These are phyloP conservation scores for Penicillium sp. DNA, from an alignment of 2,329 filamentous ascomycete species.

Conservation along the genomic window DNA sequence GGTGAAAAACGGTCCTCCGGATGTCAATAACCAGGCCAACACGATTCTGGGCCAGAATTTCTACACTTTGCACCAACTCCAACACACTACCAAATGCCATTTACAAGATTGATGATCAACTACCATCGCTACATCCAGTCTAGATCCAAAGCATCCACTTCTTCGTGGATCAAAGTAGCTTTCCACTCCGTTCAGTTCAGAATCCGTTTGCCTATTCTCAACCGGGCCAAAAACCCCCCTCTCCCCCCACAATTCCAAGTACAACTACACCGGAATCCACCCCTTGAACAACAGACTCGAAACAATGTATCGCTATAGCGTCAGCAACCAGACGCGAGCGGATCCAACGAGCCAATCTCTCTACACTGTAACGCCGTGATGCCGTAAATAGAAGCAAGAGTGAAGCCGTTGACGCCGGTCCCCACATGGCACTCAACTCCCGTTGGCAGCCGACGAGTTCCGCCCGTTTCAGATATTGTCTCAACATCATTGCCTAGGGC, in stretches of 20 bases:
- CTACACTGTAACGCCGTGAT: not conserved
- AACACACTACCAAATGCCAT: no score
- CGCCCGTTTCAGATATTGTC: conserved; percentile 4
- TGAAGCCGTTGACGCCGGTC: not conserved
- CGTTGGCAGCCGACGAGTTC: conserved; percentile 1
- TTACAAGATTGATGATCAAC: not conserved
- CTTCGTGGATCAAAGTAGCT: not conserved
- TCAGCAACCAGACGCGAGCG: not conserved
- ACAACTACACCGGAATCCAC: not conserved
- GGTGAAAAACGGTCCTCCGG: no score
- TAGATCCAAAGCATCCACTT: not conserved
- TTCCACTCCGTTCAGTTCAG: not conserved
- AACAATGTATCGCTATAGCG: not conserved
- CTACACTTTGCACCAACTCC: no score
- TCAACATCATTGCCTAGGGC: conserved; percentile 2
- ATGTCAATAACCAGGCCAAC: no score
- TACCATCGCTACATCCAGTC: not conserved
- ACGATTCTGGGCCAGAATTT: no score
- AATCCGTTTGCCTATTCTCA: conserved; percentile 3
- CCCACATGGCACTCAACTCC: not conserved
- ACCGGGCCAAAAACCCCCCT: not conserved
- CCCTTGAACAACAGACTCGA: not conserved
- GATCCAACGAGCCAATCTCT: not conserved
- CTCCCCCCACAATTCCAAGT: not conserved
- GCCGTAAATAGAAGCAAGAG: not conserved